Evolutionary conservation across 768 basidiomycete genomes (phyloP).

Genomic region (Suillus fuscotomentosus): DNA sequence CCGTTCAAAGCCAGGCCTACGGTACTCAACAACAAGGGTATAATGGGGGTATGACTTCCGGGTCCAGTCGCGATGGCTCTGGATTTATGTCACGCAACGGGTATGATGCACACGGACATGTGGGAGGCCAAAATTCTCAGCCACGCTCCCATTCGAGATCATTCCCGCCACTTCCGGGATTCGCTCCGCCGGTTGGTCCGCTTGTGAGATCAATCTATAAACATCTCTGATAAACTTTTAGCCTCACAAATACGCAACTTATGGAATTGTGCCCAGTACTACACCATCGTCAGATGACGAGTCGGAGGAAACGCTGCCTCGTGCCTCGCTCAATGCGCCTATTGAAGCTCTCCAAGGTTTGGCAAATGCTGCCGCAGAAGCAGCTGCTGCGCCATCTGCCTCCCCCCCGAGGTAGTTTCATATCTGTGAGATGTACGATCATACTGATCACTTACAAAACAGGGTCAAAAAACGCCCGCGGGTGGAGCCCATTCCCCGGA

Average conservation of each 20-base stretch:
- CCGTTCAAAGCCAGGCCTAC: slow-evolving; percentile 49
- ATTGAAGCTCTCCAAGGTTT: slow-evolving; percentile 93
- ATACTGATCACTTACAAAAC: slow-evolving; percentile 10
- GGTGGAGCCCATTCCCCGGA: slow-evolving; percentile 78
- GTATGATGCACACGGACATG: slow-evolving; percentile 35
- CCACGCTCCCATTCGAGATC: slow-evolving; percentile 34
- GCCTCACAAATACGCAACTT: slow-evolving; percentile 89
- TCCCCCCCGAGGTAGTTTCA: slow-evolving; percentile 54
- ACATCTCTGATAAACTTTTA: slow-evolving; percentile 31
- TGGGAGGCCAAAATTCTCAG: slow-evolving; percentile 21
- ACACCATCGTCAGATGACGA: slow-evolving; percentile 88
- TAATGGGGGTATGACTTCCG: slow-evolving; percentile 14
- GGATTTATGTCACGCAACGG: slow-evolving; percentile 32
- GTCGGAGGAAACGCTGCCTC: slow-evolving; percentile 84
- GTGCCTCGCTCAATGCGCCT: slow-evolving; percentile 83
- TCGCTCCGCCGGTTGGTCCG: slow-evolving; percentile 77
- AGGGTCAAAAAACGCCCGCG: slow-evolving; percentile 85
- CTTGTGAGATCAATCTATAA: slow-evolving; percentile 12
- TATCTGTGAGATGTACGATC: neutral
- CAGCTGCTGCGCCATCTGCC: slow-evolving; percentile 74
- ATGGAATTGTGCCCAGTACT: slow-evolving; percentile 84
- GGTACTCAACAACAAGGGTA: slow-evolving; percentile 25
- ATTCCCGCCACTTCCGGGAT: slow-evolving; percentile 89
- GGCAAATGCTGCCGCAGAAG: slow-evolving; percentile 94
- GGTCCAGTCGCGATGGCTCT: slow-evolving; percentile 21